Evolutionary conservation across 148 eudicot species (phyloP).

Genomic region (Nyssa sinensis): DNA sequence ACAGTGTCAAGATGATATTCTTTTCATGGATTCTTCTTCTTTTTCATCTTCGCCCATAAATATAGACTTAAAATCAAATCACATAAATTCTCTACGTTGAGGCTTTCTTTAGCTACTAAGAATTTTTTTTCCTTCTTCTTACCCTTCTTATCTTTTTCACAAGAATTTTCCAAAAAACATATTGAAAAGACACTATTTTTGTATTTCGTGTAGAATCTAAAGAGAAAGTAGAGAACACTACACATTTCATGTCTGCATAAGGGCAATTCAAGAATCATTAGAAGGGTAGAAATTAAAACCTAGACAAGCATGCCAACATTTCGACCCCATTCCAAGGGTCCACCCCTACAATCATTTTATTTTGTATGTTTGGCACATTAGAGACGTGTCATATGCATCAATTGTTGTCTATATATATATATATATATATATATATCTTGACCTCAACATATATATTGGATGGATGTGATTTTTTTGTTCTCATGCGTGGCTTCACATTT

Average conservation of each 20-base stretch:
- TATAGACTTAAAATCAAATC: too few species aligned
- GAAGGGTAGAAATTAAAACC: not conserved
- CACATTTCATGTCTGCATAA: not conserved
- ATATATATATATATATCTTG: too few species aligned
- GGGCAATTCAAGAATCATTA: constrained; percentile 2
- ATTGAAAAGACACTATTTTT: not conserved
- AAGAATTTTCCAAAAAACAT: not conserved
- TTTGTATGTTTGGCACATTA: not conserved
- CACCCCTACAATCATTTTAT: constrained; percentile 1
- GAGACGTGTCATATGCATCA: not conserved
- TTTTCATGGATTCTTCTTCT: too few species aligned
- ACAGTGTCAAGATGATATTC: too few species aligned
- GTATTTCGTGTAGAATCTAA: not conserved
- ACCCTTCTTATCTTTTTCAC: too few species aligned
- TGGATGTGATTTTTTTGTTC: too few species aligned
- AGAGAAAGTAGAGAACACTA: not conserved
- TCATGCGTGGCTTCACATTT: too few species aligned
- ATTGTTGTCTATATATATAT: too few species aligned
- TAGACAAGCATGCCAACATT: not conserved
- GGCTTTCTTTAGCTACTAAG: not conserved
- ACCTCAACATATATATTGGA: too few species aligned
- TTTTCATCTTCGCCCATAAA: too few species aligned
- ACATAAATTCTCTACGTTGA: too few species aligned
- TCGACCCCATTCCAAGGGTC: not conserved
- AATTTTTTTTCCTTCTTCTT: not conserved